Percentiles rank a stretch among this genome's conserved stretches.
Conservation (phyloP, 139 green algal genomes). For the Desmodesmus armatus region DNA sequence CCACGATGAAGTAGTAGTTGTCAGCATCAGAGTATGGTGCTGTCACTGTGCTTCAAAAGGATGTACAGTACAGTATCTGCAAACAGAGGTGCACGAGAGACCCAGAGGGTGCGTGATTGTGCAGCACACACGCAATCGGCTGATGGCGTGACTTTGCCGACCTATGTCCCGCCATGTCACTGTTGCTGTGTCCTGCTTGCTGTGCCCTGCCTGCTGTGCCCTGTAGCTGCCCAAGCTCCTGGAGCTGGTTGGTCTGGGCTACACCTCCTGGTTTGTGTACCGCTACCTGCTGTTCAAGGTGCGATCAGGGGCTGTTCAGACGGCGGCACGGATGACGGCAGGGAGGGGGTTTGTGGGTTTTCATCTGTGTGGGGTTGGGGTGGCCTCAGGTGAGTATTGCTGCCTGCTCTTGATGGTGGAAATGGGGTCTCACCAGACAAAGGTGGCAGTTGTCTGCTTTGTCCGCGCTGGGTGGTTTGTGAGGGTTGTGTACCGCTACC, state of each 20-base stretch:
- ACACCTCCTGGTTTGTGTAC: conserved; percentile 98
- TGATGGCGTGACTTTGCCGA: not conserved
- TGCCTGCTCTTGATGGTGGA: not conserved
- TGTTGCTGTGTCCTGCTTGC: not conserved
- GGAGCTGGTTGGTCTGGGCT: conserved; percentile 97
- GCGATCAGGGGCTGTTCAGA: not conserved
- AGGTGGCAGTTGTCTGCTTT: not conserved
- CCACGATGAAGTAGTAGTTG: too few species aligned
- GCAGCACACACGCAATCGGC: not conserved
- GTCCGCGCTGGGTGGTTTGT: too few species aligned
- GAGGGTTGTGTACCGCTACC: conserved; percentile 99
- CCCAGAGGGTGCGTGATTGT: not conserved
- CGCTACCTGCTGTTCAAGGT: conserved; percentile 99
- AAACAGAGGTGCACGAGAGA: too few species aligned
- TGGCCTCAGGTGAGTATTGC: not conserved
- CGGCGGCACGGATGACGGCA: not conserved
- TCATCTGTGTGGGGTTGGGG: not conserved
- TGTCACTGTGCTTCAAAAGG: too few species aligned
- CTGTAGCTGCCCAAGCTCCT: conserved; percentile 96
- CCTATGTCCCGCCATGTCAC: not conserved
- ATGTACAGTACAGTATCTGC: too few species aligned
- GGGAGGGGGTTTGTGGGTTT: not conserved
- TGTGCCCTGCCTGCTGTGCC: not conserved
- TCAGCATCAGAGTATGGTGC: too few species aligned
- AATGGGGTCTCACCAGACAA: not conserved